Conservation (phyloP, 768 basidiomycete genomes). For the Fistulinella prunicolor region DNA sequence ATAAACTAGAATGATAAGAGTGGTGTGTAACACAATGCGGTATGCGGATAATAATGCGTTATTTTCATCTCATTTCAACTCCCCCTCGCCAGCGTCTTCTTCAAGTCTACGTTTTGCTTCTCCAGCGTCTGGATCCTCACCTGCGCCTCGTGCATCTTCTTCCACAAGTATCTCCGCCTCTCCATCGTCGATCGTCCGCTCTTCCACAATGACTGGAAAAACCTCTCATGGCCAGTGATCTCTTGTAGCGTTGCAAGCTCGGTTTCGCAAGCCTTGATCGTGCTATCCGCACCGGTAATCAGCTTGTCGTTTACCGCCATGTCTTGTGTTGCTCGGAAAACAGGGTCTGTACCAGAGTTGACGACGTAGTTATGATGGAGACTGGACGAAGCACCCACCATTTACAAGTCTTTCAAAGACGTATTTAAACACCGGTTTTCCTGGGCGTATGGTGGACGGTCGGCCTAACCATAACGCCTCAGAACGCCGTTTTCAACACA, state of each 20-base stretch:
- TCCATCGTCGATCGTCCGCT: constrained; percentile 49
- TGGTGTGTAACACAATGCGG: no score
- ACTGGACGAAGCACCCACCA: constrained; percentile 42
- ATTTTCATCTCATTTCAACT: constrained; percentile 15
- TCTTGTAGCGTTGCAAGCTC: constrained; percentile 69
- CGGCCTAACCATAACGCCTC: constrained; percentile 51
- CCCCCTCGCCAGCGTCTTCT: constrained; percentile 49
- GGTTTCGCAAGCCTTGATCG: constrained; percentile 67
- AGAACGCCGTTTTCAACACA: not conserved
- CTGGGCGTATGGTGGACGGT: constrained; percentile 80
- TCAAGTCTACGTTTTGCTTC: constrained; percentile 65
- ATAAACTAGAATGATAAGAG: no score
- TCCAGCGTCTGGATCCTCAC: constrained; percentile 69
- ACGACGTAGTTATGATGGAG: not conserved
- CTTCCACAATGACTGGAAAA: constrained; percentile 41
- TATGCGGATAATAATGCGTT: not conserved
- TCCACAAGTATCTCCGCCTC: constrained; percentile 64
- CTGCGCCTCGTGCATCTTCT: constrained; percentile 71
- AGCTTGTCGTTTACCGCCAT: constrained; percentile 74
- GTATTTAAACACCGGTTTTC: constrained; percentile 84
- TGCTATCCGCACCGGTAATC: constrained; percentile 56
- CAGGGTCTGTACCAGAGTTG: constrained; percentile 48
- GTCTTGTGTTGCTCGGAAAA: constrained; percentile 81
- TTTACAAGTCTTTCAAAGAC: constrained; percentile 81
- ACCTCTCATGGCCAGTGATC: constrained; percentile 51